Evolutionary conservation across 2,329 filamentous ascomycete genomes (phyloP).

Genomic region (Septoria linicola): DNA sequence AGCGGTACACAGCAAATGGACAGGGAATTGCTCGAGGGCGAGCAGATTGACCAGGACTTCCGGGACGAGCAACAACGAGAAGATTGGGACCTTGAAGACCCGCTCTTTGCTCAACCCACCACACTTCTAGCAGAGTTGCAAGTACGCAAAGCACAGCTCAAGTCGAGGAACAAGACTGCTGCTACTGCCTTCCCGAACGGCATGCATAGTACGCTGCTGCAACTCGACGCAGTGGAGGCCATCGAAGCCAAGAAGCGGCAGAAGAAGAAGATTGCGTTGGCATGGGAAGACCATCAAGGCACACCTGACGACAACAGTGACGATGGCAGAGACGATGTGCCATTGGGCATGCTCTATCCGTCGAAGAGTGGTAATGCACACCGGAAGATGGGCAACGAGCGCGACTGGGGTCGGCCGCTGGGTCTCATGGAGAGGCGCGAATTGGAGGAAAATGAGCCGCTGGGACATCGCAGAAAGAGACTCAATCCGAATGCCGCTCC

Average conservation of each 20-base stretch:
- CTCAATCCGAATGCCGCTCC: constrained; percentile 43
- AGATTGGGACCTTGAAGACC: constrained; percentile 41
- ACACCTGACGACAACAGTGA: constrained; percentile 51
- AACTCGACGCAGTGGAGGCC: constrained; percentile 87
- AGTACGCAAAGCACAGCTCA: constrained; percentile 84
- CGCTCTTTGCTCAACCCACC: constrained; percentile 72
- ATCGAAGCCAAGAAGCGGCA: constrained; percentile 73
- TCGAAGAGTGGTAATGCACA: constrained; percentile 56
- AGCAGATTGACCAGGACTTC: constrained; percentile 45
- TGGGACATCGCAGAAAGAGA: constrained; percentile 73
- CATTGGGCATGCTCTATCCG: constrained; percentile 76
- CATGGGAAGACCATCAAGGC: constrained; percentile 72
- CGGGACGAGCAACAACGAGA: constrained; percentile 50
- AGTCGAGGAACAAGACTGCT: constrained; percentile 70
- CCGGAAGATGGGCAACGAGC: constrained; percentile 41
- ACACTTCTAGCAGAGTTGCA: constrained; percentile 91
- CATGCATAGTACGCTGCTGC: constrained; percentile 85
- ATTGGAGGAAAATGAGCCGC: constrained; percentile 87
- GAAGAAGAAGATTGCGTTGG: constrained; percentile 75
- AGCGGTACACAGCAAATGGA: constrained; percentile 23
- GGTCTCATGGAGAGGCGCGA: constrained; percentile 79
- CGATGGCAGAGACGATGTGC: constrained; percentile 72
- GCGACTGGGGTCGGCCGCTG: constrained; percentile 61
- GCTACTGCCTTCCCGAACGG: constrained; percentile 66
- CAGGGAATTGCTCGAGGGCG: constrained; percentile 33